phyloP scores from a whole-genome alignment of 352 stramenopile genomes.

The Pythium sukuiense region DNA sequence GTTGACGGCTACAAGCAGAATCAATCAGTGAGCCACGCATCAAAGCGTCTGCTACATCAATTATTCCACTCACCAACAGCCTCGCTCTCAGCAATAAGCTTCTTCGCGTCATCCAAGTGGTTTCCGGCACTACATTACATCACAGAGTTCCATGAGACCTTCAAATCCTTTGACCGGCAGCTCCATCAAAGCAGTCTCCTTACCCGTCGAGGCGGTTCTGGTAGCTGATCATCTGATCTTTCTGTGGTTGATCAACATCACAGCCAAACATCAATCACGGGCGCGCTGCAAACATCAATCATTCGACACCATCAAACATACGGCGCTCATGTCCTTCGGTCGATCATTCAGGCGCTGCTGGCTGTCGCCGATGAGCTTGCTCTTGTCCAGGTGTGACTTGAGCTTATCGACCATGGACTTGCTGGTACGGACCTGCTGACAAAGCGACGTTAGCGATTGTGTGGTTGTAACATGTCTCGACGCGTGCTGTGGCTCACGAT shows the following conservation, averaged over 20 bases:
- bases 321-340: constrained; percentile 39
- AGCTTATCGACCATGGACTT: constrained; percentile 88
- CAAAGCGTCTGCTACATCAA: not conserved
- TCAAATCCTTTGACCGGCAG: not conserved
- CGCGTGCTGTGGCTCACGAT: constrained; percentile 27
- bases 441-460: not conserved
- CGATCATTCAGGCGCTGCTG: constrained; percentile 58
- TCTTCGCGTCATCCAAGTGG: constrained; percentile 67
- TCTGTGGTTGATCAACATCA: constrained; percentile 24
- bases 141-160: not conserved
- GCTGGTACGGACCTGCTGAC: constrained; percentile 59
- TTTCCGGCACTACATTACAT: constrained; percentile 51
- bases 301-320: constrained; percentile 19
- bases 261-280: not conserved
- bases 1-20: constrained; percentile 43
- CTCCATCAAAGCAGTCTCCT: not conserved
- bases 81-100: constrained; percentile 68
- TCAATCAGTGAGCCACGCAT: not conserved
- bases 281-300: not conserved
- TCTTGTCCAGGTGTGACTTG: constrained; percentile 77
- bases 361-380: constrained; percentile 73
- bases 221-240: constrained; percentile 75
- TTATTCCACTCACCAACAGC: constrained; percentile 39
- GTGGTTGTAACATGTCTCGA: not conserved
- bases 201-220: constrained; percentile 70